Conservation (phyloP, 805 yeast genomes). For the Kuraishia hungarica region DNA sequence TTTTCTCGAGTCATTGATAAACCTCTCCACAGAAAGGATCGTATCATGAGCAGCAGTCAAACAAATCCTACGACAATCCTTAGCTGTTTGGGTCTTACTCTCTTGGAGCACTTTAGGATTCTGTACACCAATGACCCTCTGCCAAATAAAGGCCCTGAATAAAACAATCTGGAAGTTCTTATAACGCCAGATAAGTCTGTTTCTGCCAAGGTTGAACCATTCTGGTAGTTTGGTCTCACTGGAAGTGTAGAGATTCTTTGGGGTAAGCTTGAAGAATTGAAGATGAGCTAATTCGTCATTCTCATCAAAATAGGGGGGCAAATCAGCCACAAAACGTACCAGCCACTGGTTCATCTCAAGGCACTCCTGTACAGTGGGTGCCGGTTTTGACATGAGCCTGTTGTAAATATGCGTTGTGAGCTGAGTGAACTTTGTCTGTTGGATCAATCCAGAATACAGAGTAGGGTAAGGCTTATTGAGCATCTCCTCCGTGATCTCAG, state of each 20-base stretch:
- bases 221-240: conserved; percentile 21
- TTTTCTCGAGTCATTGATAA: conserved; percentile 9
- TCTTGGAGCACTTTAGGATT: conserved; percentile 22
- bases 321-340: not conserved
- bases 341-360: conserved; percentile 1
- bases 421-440: conserved; percentile 41
- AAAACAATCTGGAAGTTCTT: conserved; percentile 46
- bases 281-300: conserved; percentile 1
- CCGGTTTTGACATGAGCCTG: conserved; percentile 35
- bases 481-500: not conserved
- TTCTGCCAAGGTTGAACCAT: conserved; percentile 48
- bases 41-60: conserved; percentile 43
- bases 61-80: conserved; percentile 41
- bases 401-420: conserved; percentile 41
- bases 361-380: conserved; percentile 38
- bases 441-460: conserved; percentile 48
- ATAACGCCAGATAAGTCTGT: conserved; percentile 50
- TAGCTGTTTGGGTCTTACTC: conserved; percentile 32
- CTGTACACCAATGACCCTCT: conserved; percentile 32
- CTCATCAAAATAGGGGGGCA: conserved; percentile 3
- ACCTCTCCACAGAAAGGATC: conserved; percentile 38
- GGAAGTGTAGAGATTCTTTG: conserved; percentile 11
- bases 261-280: conserved; percentile 15
- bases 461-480: conserved; percentile 31
- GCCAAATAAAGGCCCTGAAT: conserved; percentile 50